Base-by-base conservation (phyloP, 2,329 filamentous ascomycete genomes). In the Juglanconis sp. region DNA sequence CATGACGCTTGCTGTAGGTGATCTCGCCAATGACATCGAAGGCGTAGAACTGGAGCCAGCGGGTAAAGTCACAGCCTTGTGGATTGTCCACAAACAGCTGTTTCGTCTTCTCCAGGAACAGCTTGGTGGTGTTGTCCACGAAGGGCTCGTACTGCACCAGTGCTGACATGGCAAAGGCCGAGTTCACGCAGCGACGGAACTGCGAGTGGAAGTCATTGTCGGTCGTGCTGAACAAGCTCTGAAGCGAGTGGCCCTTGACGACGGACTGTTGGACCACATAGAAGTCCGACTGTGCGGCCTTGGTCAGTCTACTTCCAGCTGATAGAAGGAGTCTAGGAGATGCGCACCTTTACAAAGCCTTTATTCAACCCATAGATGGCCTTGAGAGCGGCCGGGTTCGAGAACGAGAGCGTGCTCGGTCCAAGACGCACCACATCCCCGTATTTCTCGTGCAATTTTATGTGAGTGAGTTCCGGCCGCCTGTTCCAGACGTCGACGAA, bases 1-100 rank as follows among this genome's bases (percentile, higher is more conserved):
- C 90, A 60, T 92, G 82, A 0, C 88, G 80, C 70, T 90, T 90
- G 70, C 85, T 87, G 74, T 90, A 92, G 0, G 89, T 92, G 68
- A 92, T 83, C 63, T 90, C 87, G 5, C 89, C 89, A 63, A 92
- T 92, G 13, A 92, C 89, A 69, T 93, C 90, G 68, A 93, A 93
- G 0, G 90, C 90, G 66, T 90, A 92, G 70, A 87, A 92, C 68
- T 93, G 90, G 60, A 93, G 75, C 90, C 90, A 92, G 60, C 80
- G 77, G 1, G 85, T 84, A 59, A 91, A 88, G 68, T 90, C 83
- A 68, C 87, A 90, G 31, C 73, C 72, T 8, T 71, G 65, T 1
- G 71, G 62, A 31, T 76, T 74, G 30, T 72, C 68, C n/a, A 77
- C 80, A 65, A 80, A 88, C 3, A 87, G 68, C 2, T 77, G 75